phyloP scores from a whole-genome alignment of 768 basidiomycete species.

The Russula griseocarnosa region DNA sequence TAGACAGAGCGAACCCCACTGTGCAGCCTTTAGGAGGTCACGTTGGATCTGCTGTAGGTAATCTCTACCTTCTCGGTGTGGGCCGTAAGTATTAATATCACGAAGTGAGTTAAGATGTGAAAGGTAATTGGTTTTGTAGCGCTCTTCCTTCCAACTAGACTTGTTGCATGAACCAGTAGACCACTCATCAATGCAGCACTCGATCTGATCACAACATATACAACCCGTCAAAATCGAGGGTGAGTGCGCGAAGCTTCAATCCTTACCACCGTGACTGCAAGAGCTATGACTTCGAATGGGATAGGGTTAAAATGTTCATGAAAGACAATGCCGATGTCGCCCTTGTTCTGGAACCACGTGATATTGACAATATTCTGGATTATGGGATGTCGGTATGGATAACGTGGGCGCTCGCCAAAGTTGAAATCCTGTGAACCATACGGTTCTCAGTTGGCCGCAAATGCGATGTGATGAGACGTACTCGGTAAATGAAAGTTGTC shows the following conservation, averaged over 20 bases:
- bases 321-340: neutral
- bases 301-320: constrained; percentile 1
- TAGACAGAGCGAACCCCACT: constrained; percentile 5
- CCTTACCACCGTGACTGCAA: constrained; percentile 17
- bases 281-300: neutral
- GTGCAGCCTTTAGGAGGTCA: constrained; percentile 8
- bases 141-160: neutral
- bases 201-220: neutral
- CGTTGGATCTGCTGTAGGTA: neutral
- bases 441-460: neutral
- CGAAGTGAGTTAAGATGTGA: constrained; percentile 8
- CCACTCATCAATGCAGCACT: constrained; percentile 21
- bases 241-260: neutral
- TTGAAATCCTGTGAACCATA: neutral
- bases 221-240: neutral
- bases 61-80: neutral
- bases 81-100: neutral
- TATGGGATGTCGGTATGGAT: constrained; percentile 12
- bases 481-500: constrained; percentile 11
- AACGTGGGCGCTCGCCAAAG: neutral
- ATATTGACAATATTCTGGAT: constrained; percentile 16
- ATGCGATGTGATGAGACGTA: neutral
- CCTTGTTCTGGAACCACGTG: constrained; percentile 14
- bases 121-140: neutral
- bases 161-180: neutral